Base-by-base conservation (phyloP, 805 yeast genomes). In the Nakazawaea wickerhamii region DNA sequence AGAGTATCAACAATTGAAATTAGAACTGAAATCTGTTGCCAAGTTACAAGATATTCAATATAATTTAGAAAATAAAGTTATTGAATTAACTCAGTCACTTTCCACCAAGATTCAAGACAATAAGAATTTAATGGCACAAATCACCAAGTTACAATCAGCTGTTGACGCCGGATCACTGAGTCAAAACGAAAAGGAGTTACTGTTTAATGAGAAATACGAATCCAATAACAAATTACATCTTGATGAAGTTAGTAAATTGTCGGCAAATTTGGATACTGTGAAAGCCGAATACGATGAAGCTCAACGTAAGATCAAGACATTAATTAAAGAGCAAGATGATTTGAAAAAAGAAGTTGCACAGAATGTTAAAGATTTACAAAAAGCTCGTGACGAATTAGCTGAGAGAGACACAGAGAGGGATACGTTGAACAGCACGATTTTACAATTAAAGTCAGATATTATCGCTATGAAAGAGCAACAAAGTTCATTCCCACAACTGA, bases 1-100 rank as follows among this genome's bases (percentile, higher is more conserved):
- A 40, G 82, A 84, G 58, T 76, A 86, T 53, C 65, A 67, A 49
- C 64, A 70, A 44, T 69, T 88, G 60, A 85, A 79, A 59, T 73
- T 73, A n/a, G 98, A 93, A 50, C 96, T 97, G 23, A 87, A 87
- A 59, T 87, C 96, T 13, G 95, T 88, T 35, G 82, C 83, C 59
- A 95, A 84, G 58, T 75, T 87, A 68, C 79, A 87, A 63, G 96
- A 91, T 60, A 95, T 87, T 30, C 89, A 95, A 55, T 93, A 88
- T 65, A 79, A 84, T 60, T 75, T 95, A 55, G 99, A 93, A 63
- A 93, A 93, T 64, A 93, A 95, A 71, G 97, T 95, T n/a, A 89
- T 93, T 50, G 95, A 90, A 63, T 76, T 93, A 52, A 91, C 97
- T 3, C 95, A 91, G 57, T 75, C 83, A 10, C 70, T 91, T 47